Percentiles rank a stretch among this genome's conserved stretches.
phyloP scores from a whole-genome alignment of 2,329 filamentous ascomycete genomes.

The Venturia pyrina region DNA sequence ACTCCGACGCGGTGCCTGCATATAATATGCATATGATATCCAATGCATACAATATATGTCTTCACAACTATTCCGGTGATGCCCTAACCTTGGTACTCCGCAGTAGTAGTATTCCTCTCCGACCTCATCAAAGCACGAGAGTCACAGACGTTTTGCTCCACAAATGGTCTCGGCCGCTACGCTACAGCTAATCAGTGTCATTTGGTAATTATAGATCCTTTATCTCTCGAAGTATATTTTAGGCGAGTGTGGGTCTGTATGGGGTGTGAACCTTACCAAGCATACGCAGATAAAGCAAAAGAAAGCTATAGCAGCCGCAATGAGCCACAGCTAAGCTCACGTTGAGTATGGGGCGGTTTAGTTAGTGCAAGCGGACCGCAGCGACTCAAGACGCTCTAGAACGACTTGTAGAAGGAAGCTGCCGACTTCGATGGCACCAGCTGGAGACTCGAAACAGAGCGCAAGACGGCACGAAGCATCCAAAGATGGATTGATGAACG shows the following conservation, averaged over 20 bases:
- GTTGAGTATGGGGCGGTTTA: not conserved
- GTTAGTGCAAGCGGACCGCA: not conserved
- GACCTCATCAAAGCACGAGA: not conserved
- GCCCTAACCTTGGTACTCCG: not conserved
- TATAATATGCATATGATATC: not conserved
- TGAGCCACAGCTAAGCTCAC: not conserved
- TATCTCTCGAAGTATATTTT: not conserved
- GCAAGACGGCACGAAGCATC: not conserved
- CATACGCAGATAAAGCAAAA: not conserved
- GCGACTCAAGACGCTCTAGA: not conserved
- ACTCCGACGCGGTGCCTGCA: not conserved
- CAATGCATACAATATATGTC: not conserved
- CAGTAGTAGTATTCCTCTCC: not conserved
- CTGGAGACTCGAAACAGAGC: not conserved
- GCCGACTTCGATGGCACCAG: not conserved
- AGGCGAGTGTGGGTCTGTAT: not conserved
- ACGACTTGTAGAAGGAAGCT: not conserved
- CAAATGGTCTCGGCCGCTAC: not conserved
- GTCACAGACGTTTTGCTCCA: not conserved
- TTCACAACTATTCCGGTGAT: not conserved
- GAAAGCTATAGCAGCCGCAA: not conserved
- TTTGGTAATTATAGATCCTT: not conserved
- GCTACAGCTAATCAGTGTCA: not conserved
- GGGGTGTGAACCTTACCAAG: not conserved
- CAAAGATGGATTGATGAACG: not conserved